Evolutionary conservation across 192 early-diverging fungal species (phyloP).

Genomic region (Coemansia sp.): DNA sequence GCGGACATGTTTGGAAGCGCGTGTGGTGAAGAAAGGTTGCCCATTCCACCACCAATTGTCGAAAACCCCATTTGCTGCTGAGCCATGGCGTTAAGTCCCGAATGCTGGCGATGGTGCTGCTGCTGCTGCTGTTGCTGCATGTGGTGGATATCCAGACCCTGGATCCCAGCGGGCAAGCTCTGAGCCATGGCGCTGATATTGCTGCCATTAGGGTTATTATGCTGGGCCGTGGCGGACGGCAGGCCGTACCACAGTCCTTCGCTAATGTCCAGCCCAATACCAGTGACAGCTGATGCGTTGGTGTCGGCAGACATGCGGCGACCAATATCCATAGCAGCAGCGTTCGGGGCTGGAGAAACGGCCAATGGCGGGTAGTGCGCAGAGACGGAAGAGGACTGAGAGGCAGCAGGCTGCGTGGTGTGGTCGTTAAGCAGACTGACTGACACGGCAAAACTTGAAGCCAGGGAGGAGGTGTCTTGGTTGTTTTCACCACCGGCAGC

Average conservation of each 20-base stretch:
- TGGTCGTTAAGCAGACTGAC: background rate
- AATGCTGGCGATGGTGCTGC: background rate
- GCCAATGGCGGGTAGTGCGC: background rate
- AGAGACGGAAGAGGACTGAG: background rate
- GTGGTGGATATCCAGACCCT: background rate
- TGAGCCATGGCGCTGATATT: background rate
- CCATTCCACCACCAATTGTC: background rate
- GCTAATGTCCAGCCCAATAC: slow-evolving; percentile 16
- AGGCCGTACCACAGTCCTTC: slow-evolving; percentile 19
- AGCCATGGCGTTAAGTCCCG: background rate
- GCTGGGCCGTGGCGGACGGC: too few species aligned
- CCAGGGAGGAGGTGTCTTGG: background rate
- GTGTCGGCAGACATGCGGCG: slow-evolving; percentile 17
- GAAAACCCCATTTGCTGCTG: slow-evolving; percentile 4
- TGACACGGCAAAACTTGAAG: background rate
- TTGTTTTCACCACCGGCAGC: background rate
- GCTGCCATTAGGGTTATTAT: too few species aligned
- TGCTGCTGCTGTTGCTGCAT: background rate
- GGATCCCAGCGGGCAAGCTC: background rate
- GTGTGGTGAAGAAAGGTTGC: background rate
- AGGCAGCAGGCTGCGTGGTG: background rate
- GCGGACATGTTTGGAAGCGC: background rate
- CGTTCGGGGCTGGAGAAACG: background rate
- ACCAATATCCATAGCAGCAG: slow-evolving; percentile 2
- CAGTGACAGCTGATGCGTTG: background rate